Evolutionary conservation across 2,329 filamentous ascomycete species (phyloP), one percentile per base, ranked within the genome.

Genomic region (Gnomoniopsis smithogilvyi): DNA sequence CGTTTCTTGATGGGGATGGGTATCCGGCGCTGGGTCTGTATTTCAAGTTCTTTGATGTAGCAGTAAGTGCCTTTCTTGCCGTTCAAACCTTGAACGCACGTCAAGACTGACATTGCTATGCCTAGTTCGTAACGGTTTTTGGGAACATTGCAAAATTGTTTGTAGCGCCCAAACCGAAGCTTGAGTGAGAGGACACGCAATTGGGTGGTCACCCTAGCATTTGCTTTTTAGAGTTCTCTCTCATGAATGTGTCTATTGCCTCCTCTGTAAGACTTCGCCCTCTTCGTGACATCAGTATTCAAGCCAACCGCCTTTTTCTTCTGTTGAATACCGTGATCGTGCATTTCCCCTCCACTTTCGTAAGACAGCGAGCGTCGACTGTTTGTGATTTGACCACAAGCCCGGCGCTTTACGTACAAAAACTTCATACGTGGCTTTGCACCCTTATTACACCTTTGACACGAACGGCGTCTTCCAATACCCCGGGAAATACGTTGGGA

Each of bases 121-220:
- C 2, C 2, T 14, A 61, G 59, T 61, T 54, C 30, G 51, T 61
- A 19, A 61, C 54, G 6, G 14, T 61, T 4, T 54, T 61, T 30
- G 59, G 59, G 1, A 38, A 46, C 30, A 58, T 58, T n/a, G 59
- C 41, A 1, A 61, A 61, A 38, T 10, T 61, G n/a, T 46, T 61
- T 2, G 0, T 51, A n/a, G 30, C 55, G 38, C 21, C n/a, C 15
- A 58, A 58, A 17, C 36, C 21, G 1, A 61, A 52, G 47, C 47
- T 61, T 14, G 55, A 61, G 11, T 58, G 34, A 26, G 2, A 3
- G 7, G 14, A 2, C 3, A 6, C 14, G 11, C 36, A 22, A n/a
- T 2, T 7, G 11, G 22, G 19, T 11, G n/a, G 3, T n/a, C 17
- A 30, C 8, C 26, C 26, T 8, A 30, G 26, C 26, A 36, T 38